phyloP scores from a whole-genome alignment of 2,329 filamentous ascomycete species.

The Cercospora zeae-maydis region DNA sequence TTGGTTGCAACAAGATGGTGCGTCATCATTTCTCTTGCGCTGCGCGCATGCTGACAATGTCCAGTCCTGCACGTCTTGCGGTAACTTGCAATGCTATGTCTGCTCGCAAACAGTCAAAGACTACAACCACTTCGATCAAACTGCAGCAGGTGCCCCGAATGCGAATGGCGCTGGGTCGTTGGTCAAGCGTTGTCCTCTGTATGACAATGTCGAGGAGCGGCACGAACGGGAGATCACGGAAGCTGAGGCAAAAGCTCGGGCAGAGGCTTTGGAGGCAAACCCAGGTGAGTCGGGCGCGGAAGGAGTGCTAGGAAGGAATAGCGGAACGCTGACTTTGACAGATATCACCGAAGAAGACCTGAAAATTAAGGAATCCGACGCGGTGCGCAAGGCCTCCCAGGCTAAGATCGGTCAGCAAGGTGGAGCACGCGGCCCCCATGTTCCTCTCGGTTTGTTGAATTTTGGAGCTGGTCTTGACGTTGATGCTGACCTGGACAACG shows the following conservation, averaged over 20 bases:
- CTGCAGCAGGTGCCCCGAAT: constrained; percentile 34
- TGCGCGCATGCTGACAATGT: not conserved
- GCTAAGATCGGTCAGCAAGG: constrained; percentile 10
- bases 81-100: constrained; percentile 60
- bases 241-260: constrained; percentile 58
- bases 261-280: constrained; percentile 56
- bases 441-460: not conserved
- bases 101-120: constrained; percentile 62
- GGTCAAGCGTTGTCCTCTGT: constrained; percentile 58
- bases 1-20: constrained; percentile 78
- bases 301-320: not conserved
- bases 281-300: constrained; percentile 38
- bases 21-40: not conserved
- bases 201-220: constrained; percentile 58
- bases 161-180: constrained; percentile 36
- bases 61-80: constrained; percentile 58
- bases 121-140: constrained; percentile 69
- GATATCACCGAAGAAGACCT: constrained; percentile 57
- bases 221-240: constrained; percentile 61
- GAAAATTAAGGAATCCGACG: constrained; percentile 57
- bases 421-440: not conserved
- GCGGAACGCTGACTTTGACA: not conserved
- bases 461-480: constrained; percentile 13
- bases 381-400: constrained; percentile 20
- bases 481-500: constrained; percentile 15